phyloP scores from a whole-genome alignment of 1,284 basidiomycete species.

The Schizophyllum amplum region DNA sequence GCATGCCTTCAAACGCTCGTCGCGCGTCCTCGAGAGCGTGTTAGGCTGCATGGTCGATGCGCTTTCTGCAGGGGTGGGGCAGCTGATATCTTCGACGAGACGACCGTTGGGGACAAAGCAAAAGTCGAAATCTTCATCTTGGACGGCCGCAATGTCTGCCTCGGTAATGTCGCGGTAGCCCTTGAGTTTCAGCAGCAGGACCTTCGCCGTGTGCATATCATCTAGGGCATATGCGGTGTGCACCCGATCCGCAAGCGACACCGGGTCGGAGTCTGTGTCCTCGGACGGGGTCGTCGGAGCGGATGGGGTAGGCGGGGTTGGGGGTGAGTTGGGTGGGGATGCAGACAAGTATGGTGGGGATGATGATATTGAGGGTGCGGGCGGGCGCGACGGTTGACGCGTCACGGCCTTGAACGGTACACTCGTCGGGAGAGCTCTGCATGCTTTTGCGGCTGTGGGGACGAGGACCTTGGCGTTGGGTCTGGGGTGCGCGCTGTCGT shows the following conservation, averaged over 20 bases:
- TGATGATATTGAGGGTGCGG: neutral
- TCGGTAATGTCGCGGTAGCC: slow-evolving; percentile 51
- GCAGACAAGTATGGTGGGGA: neutral
- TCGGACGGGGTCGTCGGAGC: neutral
- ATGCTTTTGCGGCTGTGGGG: neutral
- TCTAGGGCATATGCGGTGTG: slow-evolving; percentile 59
- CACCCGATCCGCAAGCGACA: slow-evolving; percentile 51
- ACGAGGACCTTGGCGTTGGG: neutral
- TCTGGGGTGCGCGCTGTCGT: neutral
- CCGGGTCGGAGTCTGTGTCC: slow-evolving; percentile 18
- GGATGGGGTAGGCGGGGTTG: neutral
- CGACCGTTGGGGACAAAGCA: slow-evolving; percentile 50
- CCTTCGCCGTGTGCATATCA: slow-evolving; percentile 56
- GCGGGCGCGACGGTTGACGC: neutral
- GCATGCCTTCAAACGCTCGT: slow-evolving; percentile 35
- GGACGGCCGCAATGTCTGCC: slow-evolving; percentile 50
- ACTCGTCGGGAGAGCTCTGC: neutral
- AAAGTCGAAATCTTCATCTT: slow-evolving; percentile 57
- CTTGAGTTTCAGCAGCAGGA: slow-evolving; percentile 50
- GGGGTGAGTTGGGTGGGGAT: neutral
- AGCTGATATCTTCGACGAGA: slow-evolving; percentile 38
- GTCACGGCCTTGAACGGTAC: neutral
- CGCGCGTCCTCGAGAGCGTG: slow-evolving; percentile 30
- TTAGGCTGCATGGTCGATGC: slow-evolving; percentile 16
- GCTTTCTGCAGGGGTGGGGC: slow-evolving; percentile 27